Percentiles rank a stretch among this genome's conserved stretches.
Evolutionary conservation across 1,139 yeast genomes (phyloP).

Genomic region (Yamadazyma oceani): DNA sequence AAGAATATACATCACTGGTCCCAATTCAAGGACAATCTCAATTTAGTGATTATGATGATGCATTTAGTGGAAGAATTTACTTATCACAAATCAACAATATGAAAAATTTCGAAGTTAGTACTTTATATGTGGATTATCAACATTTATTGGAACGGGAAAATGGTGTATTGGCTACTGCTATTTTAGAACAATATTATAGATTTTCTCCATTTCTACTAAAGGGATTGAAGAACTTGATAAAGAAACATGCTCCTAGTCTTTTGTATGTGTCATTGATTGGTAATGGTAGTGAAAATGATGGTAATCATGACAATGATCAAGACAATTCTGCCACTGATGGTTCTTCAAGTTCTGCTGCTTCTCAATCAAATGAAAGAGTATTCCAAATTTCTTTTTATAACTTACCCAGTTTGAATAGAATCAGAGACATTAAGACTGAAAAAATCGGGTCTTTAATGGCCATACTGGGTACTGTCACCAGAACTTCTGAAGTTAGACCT

Average conservation of each 20-base stretch:
- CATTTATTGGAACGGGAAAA: slow-evolving; percentile 76
- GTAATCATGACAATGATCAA: slow-evolving; percentile 24
- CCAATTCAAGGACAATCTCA: slow-evolving; percentile 23
- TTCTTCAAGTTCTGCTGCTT: slow-evolving; percentile 26
- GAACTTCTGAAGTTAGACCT: slow-evolving; percentile 97
- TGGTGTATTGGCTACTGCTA: slow-evolving; percentile 88
- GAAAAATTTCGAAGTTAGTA: slow-evolving; percentile 72
- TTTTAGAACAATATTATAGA: slow-evolving; percentile 87
- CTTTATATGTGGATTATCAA: slow-evolving; percentile 82
- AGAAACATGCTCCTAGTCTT: slow-evolving; percentile 73
- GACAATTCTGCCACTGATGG: slow-evolving; percentile 10
- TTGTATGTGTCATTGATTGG: slow-evolving; percentile 49
- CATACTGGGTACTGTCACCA: slow-evolving; percentile 92
- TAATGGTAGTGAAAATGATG: slow-evolving; percentile 18
- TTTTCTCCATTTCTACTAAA: slow-evolving; percentile 80
- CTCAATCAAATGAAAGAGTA: slow-evolving; percentile 60
- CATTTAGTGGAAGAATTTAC: slow-evolving; percentile 60
- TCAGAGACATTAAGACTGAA: slow-evolving; percentile 88
- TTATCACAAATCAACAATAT: slow-evolving; percentile 80
- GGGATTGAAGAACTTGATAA: slow-evolving; percentile 73
- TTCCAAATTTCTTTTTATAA: slow-evolving; percentile 91
- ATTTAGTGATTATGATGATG: slow-evolving; percentile 27
- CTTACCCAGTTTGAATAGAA: slow-evolving; percentile 77
- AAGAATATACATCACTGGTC: slow-evolving; percentile 44
- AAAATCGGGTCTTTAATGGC: slow-evolving; percentile 83